Base-by-base conservation (phyloP, 1,284 basidiomycete genomes). In the Psilocybe mexicana region DNA sequence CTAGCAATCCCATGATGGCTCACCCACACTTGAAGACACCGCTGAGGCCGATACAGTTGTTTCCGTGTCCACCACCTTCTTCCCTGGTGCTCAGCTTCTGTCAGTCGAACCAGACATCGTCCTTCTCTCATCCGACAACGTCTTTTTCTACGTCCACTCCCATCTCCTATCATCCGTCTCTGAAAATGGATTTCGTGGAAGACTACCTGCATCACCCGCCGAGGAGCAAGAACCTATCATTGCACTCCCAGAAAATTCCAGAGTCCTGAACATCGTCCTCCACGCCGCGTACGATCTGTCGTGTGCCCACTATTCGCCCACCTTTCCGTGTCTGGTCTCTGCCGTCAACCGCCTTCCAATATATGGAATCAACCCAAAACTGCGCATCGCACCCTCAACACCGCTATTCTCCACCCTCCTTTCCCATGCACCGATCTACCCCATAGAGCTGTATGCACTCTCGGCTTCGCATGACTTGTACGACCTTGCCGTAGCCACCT, bases 1-100 rank as follows among this genome's bases (percentile, higher is more conserved):
- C 23, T 58, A 85, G 82, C 74, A 75, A 59, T 85, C 84, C 0
- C 75, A 79, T 58, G 76, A 79, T 50, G 76, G 78, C 33, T 82
- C 83, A 11, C 81, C 82, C 5, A 66, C 70, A 18, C 69, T 76
- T 43, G 73, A 77, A 8, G 73, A 76, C 24, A 71, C 78, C 0
- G 70, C 75, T 4, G 72, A 75, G 10, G 71, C 69, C n/a, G 74
- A 59, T 44, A 72, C 72, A 43, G 72, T 88, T 54, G 85, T 92
- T 59, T 90, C 88, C 1, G 84, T 92, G 43, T 91, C 90, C 12
- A 92, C 90, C 23, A 88, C 88, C 0, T 92, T 92, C 73, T 87
- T 81, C 67, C 88, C 89, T 2, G 83, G 80, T 33, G 84, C 88
- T 6, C 81, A 84, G 50, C 80, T 81, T 59, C 76, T 82, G 38